Evolutionary conservation across 306 rosid genomes (phyloP), one percentile per base, ranked within the genome.

Genomic region (Rosa multiflora): DNA sequence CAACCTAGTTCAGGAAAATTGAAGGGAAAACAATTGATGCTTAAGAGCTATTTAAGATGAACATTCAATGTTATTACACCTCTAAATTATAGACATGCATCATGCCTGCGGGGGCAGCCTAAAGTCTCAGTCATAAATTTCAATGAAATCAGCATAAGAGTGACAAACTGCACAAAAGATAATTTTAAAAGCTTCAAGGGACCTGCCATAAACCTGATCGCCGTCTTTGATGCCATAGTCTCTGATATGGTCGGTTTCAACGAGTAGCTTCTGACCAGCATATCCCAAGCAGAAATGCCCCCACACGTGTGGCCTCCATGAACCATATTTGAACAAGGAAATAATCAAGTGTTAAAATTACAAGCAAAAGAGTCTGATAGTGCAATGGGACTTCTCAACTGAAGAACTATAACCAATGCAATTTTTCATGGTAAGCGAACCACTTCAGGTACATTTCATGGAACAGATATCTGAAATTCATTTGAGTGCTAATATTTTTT

Each of bases 231-330:
- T 83, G 68, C 97, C 92, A 67, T 85, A 87, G 70, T 85, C 81
- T 83, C 72, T 82, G 77, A 94, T 81, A 77, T 56, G 75, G 67
- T 88, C 89, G 3, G 81, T 73, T 56, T 89, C 97, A 6, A 82
- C 44, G 40, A 92, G 67, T 80, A 94, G 82, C 84, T 91, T 92
- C 64, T 78, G 91, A 80, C 87, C 97, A 62, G 80, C 85, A 79
- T 76, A 91, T 87, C 91, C 84, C 82, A 92, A 87, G 89, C 97
- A 94, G 86, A 94, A 92, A 84, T 86, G 88, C 48, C 97, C 91
- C 99, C 99, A 94, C 55, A 94, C 89, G 70, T 85, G 97, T 29
- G 86, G 80, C 99, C 99, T 94, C 3, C 85, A 80, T 9, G 63
- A 84, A 81, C 51, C 78, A 84, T 85, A 44, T 39, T 63, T 67